These are phyloP conservation scores for Pichia insulana DNA, from an alignment of 805 yeast species.

Conservation along the genomic window DNA sequence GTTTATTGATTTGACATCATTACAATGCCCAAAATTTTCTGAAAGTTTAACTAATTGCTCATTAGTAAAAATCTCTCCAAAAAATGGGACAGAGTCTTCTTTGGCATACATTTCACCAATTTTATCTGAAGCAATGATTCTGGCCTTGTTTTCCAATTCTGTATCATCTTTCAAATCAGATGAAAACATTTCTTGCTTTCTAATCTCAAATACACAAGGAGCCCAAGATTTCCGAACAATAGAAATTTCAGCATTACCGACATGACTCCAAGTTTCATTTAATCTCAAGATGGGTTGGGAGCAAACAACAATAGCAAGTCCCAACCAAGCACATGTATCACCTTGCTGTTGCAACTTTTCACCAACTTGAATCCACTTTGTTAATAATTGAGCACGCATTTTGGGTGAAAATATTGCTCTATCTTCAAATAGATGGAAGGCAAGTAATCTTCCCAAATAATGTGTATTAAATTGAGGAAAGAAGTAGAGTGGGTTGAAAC, in stretches of 20 bases:
- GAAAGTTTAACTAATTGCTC: not conserved
- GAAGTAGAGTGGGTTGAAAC: constrained; percentile 69
- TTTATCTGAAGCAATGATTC: constrained; percentile 81
- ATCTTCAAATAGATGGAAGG: constrained; percentile 60
- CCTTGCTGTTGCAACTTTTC: constrained; percentile 68
- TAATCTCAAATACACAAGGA: constrained; percentile 83
- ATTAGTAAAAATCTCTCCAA: constrained; percentile 69
- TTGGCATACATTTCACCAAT: constrained; percentile 71
- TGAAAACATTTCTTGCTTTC: constrained; percentile 34
- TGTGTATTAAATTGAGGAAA: constrained; percentile 60
- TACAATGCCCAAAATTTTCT: not conserved
- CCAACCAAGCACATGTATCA: constrained; percentile 92
- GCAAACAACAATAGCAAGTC: constrained; percentile 75
- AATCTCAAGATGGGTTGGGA: constrained; percentile 76
- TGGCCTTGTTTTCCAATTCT: constrained; percentile 17
- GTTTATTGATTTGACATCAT: constrained; percentile 44
- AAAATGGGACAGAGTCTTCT: constrained; percentile 75
- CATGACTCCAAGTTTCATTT: constrained; percentile 63
- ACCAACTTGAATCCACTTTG: constrained; percentile 83
- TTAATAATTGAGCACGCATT: constrained; percentile 55
- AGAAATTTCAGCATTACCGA: constrained; percentile 50
- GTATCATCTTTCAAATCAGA: not conserved
- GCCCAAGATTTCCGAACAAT: constrained; percentile 79
- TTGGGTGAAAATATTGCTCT: constrained; percentile 28
- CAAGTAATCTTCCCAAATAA: constrained; percentile 62